Percentiles rank a stretch among this genome's conserved stretches.
Evolutionary conservation across 2,329 filamentous ascomycete genomes (phyloP).

Genomic region (Monosporascus sp.): DNA sequence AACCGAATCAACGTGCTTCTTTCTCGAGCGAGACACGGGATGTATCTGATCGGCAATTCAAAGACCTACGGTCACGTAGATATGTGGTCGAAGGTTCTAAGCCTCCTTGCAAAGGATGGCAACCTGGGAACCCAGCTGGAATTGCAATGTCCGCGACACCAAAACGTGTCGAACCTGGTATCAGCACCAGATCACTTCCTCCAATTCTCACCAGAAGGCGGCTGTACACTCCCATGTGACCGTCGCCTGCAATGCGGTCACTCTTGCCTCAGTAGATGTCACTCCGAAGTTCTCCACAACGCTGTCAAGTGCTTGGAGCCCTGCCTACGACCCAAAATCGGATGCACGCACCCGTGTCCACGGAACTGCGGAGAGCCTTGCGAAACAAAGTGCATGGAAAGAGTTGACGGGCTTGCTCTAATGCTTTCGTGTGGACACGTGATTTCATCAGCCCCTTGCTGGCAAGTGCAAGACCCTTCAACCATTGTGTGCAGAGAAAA

Average conservation of each 20-base stretch:
- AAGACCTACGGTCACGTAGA: slow-evolving; percentile 48
- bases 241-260: slow-evolving; percentile 45
- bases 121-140: slow-evolving; percentile 47
- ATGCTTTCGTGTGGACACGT: slow-evolving; percentile 39
- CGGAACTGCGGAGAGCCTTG: slow-evolving; percentile 39
- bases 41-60: slow-evolving; percentile 66
- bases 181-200: slow-evolving; percentile 53
- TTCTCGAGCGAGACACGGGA: slow-evolving; percentile 61
- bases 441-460: slow-evolving; percentile 28
- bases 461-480: slow-evolving; percentile 37
- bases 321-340: slow-evolving; percentile 35
- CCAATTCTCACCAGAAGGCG: slow-evolving; percentile 54
- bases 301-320: slow-evolving; percentile 40
- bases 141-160: slow-evolving; percentile 58
- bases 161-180: slow-evolving; percentile 43
- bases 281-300: slow-evolving; percentile 42
- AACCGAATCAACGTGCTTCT: slow-evolving; percentile 68
- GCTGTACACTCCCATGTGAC: slow-evolving; percentile 49
- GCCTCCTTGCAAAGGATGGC: slow-evolving; percentile 39
- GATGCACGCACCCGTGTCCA: slow-evolving; percentile 41
- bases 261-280: slow-evolving; percentile 39
- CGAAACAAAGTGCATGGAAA: slow-evolving; percentile 29
- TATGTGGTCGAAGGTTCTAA: slow-evolving; percentile 60
- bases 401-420: slow-evolving; percentile 24
- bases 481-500: slow-evolving; percentile 42